phyloP scores from a whole-genome alignment of 1,284 basidiomycete species.

The Rhodotorula sp. region DNA sequence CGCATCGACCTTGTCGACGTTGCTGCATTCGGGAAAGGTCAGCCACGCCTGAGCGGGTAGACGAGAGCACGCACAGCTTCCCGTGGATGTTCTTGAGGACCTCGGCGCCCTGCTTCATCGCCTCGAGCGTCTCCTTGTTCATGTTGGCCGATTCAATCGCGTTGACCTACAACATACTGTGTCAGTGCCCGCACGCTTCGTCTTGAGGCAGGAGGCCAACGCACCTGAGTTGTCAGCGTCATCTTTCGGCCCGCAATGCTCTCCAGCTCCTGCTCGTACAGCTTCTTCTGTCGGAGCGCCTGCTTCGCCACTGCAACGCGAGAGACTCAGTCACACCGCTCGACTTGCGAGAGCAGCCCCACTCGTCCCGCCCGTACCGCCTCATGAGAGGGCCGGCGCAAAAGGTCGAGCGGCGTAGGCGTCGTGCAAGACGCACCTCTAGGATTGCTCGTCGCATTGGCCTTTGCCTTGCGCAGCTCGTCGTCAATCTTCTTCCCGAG shows the following conservation, averaged over 20 bases:
- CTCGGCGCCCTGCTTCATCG: constrained; percentile 94
- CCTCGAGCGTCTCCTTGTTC: constrained; percentile 96
- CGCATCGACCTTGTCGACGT: constrained; percentile 85
- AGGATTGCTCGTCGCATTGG: constrained; percentile 93
- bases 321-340: no score
- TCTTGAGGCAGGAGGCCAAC: constrained; percentile 9
- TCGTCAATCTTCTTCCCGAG: constrained; percentile 96
- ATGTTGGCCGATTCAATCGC: constrained; percentile 97
- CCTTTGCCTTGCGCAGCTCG: constrained; percentile 84
- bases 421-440: constrained; percentile 62
- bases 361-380: not conserved
- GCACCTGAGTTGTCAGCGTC: constrained; percentile 87
- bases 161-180: constrained; percentile 60
- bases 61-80: constrained; percentile 65
- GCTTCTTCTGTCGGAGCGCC: constrained; percentile 94
- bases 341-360: not conserved
- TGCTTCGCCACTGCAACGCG: constrained; percentile 66
- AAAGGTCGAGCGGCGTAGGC: not conserved
- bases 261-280: constrained; percentile 83
- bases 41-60: not conserved
- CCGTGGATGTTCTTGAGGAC: constrained; percentile 91
- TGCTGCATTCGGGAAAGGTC: constrained; percentile 54
- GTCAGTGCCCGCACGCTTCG: not conserved
- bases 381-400: not conserved
- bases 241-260: constrained; percentile 79